Conservation (phyloP, 768 basidiomycete species). For the Hygrocybe punicea region DNA sequence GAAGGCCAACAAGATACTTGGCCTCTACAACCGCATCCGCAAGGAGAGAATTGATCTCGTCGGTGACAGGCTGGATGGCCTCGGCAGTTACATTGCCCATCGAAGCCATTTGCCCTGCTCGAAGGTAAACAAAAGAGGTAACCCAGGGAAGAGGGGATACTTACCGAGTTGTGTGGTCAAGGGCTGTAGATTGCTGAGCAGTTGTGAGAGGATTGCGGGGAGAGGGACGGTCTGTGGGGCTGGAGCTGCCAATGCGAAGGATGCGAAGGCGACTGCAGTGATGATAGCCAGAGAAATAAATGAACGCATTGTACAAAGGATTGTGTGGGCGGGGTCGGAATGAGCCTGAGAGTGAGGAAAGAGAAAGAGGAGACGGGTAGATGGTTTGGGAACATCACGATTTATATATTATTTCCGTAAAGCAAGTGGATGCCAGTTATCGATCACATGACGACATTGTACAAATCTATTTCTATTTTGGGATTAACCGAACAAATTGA, state of each 20-base stretch:
- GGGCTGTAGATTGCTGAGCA: not conserved
- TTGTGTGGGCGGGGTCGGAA: not conserved
- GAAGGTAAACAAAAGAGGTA: no score
- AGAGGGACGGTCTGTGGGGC: not conserved
- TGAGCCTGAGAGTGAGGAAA: not conserved
- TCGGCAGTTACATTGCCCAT: not conserved
- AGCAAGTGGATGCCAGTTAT: no score
- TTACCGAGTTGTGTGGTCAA: not conserved
- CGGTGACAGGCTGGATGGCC: not conserved
- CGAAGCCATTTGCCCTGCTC: not conserved
- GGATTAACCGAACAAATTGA: no score
- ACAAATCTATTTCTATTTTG: no score
- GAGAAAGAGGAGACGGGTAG: not conserved
- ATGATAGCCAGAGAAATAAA: not conserved
- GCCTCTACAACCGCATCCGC: not conserved
- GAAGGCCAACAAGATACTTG: not conserved
- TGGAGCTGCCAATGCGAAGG: not conserved
- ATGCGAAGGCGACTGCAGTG: not conserved
- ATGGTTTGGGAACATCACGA: not conserved
- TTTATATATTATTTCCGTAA: not conserved
- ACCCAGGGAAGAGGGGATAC: not conserved
- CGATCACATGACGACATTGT: no score
- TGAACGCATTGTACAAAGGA: not conserved
- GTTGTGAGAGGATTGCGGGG: not conserved
- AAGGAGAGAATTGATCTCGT: not conserved